Percentiles rank a stretch among this genome's conserved stretches.
Conservation (phyloP, 371 early-diverging fungal genomes). For the Mortierella sp. region DNA sequence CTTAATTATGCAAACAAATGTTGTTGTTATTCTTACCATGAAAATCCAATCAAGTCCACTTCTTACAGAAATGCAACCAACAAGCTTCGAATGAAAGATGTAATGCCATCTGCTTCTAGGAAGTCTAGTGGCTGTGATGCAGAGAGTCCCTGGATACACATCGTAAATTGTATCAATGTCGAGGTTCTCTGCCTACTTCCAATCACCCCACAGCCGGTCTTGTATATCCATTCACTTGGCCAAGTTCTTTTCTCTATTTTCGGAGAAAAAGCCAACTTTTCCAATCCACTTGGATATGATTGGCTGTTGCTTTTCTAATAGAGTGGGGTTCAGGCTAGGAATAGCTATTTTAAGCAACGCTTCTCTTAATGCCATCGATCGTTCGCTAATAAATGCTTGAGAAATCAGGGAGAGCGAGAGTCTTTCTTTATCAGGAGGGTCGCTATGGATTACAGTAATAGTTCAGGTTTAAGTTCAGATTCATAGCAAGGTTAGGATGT, state of each 20-base stretch:
- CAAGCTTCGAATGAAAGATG: conserved; percentile 39
- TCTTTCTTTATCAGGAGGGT: conserved; percentile 32
- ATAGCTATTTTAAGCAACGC: conserved; percentile 17
- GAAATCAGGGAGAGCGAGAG: conserved; percentile 38
- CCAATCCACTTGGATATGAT: conserved; percentile 39
- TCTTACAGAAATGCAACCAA: conserved; percentile 36
- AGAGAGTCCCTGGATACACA: conserved; percentile 27
- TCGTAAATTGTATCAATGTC: conserved; percentile 29
- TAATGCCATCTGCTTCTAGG: conserved; percentile 40
- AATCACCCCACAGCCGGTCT: conserved; percentile 22
- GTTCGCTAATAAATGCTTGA: conserved; percentile 32
- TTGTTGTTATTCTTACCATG: conserved; percentile 44
- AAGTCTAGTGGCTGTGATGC: conserved; percentile 40
- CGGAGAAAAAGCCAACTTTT: conserved; percentile 27
- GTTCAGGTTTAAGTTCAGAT: too few relatives aligned
- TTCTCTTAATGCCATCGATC: conserved; percentile 25
- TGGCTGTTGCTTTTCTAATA: conserved; percentile 35
- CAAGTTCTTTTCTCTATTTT: conserved; percentile 26
- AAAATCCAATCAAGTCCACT: conserved; percentile 39
- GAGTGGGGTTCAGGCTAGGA: conserved; percentile 24
- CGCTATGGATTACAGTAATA: conserved; percentile 11
- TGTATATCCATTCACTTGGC: conserved; percentile 23
- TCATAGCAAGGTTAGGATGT: too few relatives aligned
- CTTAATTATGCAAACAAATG: too few relatives aligned
- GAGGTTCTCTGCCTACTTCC: conserved; percentile 27